A percentile compares a stretch with the other conserved stretches of the same genome.
These are phyloP conservation scores for Beauveria australis DNA, from an alignment of 2,329 filamentous ascomycete species.

Conservation along the genomic window DNA sequence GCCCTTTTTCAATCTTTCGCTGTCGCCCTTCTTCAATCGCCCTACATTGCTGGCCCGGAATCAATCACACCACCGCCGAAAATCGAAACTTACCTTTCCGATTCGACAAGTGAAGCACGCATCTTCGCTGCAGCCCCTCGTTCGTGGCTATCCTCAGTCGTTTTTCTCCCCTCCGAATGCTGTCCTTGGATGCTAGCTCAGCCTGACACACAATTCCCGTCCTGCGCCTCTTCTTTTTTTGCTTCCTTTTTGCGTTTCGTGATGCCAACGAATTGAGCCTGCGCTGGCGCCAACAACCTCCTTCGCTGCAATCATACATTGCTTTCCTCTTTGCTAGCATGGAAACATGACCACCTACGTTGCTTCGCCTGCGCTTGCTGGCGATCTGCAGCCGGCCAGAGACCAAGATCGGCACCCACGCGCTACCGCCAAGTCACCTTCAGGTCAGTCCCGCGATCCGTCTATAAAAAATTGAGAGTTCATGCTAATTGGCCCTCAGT, in stretches of 20 bases:
- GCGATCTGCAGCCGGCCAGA: constrained; percentile 1
- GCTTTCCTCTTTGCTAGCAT: constrained; percentile 2
- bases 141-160: not conserved
- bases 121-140: not conserved
- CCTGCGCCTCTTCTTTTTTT: not conserved
- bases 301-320: not conserved
- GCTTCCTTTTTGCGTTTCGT: not conserved
- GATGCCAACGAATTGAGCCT: not conserved
- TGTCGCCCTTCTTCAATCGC: not conserved
- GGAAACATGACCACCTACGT: constrained; percentile 10
- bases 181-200: not conserved
- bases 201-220: not conserved
- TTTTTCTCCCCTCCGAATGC: not conserved
- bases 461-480: not conserved
- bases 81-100: not conserved
- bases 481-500: not conserved
- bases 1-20: not conserved
- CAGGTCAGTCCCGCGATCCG: not conserved
- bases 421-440: not conserved
- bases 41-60: not conserved
- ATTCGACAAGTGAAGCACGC: not conserved
- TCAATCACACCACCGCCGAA: not conserved
- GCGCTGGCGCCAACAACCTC: not conserved
- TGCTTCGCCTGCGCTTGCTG: not conserved
- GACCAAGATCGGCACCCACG: constrained; percentile 5